phyloP scores from a whole-genome alignment of 192 early-diverging fungal species.

The Coemansia sp. region DNA sequence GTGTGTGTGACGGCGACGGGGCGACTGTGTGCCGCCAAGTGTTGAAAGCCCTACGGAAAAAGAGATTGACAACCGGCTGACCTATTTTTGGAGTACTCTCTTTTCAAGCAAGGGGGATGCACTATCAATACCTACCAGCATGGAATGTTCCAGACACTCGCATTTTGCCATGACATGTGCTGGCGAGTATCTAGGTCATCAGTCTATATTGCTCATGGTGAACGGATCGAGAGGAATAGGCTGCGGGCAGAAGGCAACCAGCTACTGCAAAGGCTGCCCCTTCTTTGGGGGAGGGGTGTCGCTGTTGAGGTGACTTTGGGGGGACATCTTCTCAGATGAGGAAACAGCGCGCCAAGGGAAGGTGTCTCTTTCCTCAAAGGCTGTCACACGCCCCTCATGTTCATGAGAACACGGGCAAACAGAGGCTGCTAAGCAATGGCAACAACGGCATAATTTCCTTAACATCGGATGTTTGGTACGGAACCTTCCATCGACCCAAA shows the following conservation, averaged over 20 bases:
- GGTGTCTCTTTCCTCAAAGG: not conserved
- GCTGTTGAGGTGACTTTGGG: not conserved
- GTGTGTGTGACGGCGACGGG: not conserved
- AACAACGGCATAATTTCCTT: not conserved
- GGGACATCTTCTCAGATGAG: not conserved
- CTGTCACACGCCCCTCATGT: not conserved
- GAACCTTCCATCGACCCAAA: conserved; percentile 16
- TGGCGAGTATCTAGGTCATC: not conserved
- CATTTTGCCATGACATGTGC: not conserved
- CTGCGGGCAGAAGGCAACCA: not conserved
- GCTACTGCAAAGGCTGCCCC: not conserved
- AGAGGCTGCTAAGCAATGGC: not conserved
- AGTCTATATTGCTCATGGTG: not conserved
- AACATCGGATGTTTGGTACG: not conserved
- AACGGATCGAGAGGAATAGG: not conserved
- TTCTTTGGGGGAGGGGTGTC: no score
- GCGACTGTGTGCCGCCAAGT: not conserved
- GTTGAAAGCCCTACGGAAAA: not conserved
- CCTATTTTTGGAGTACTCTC: not conserved
- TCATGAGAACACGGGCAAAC: not conserved
- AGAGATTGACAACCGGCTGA: not conserved
- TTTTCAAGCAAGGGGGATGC: not conserved
- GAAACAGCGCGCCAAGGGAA: not conserved
- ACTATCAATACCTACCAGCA: not conserved
- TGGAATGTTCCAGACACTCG: not conserved